Conservation (phyloP, 116 monocot species). For the Iris pallida region DNA sequence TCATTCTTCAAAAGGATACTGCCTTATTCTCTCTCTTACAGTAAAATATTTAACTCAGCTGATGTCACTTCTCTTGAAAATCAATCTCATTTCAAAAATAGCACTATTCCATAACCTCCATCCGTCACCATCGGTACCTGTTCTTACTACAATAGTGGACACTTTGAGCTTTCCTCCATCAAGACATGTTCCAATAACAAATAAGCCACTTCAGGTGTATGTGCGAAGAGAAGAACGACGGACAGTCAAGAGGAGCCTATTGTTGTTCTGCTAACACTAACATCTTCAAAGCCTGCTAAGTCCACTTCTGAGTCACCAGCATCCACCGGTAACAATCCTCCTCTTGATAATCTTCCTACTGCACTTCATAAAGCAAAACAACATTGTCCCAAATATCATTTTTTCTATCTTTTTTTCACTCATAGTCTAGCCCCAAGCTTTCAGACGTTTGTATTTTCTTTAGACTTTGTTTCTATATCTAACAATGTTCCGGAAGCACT, state of each 20-base stretch:
- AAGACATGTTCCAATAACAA: no score
- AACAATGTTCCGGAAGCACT: background rate
- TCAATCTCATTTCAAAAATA: no score
- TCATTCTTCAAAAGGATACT: no score
- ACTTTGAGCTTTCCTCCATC: no score
- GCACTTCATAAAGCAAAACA: background rate
- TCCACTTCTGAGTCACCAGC: background rate
- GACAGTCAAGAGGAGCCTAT: background rate
- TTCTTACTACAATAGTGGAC: no score
- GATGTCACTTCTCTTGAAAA: no score
- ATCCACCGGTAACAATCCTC: background rate
- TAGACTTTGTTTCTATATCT: background rate
- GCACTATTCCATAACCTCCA: no score
- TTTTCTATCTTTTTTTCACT: background rate
- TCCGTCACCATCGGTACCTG: no score
- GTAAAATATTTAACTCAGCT: no score
- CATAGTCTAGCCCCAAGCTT: background rate
- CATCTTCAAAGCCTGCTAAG: background rate
- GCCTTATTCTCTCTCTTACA: no score
- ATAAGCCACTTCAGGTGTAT: background rate
- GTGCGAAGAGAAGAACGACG: background rate
- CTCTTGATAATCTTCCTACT: background rate
- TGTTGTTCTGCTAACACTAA: background rate
- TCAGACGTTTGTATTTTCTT: background rate
- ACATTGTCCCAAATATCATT: background rate